Conservation (phyloP, 2,329 filamentous ascomycete genomes). For the Talaromyces sp. region DNA sequence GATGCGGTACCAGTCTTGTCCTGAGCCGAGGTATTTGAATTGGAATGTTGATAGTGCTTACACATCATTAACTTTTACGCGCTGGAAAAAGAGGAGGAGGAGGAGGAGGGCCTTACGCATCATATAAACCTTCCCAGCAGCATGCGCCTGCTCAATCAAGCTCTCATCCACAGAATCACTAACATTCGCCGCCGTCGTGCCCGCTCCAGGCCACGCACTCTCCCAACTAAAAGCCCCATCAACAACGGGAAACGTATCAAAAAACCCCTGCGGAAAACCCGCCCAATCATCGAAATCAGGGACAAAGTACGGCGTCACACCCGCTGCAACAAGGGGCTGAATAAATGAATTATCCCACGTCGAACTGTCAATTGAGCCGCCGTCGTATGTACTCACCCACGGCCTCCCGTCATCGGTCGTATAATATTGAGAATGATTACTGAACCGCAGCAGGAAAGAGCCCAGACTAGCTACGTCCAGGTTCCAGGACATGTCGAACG, state of each 20-base stretch:
- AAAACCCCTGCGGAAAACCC: slow-evolving; percentile 4
- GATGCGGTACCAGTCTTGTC: slow-evolving; percentile 8
- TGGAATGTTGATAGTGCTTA: slow-evolving; percentile 12
- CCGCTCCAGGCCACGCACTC: slow-evolving; percentile 5
- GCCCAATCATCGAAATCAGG: slow-evolving; percentile 10
- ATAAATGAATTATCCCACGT: neutral
- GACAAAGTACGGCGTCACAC: slow-evolving; percentile 2
- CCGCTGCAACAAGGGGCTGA: neutral
- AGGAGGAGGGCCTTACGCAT: slow-evolving; percentile 4
- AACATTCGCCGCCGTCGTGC: neutral
- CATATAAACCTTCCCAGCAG: slow-evolving; percentile 8
- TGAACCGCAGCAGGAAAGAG: slow-evolving; percentile 3
- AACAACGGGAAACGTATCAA: slow-evolving; percentile 2
- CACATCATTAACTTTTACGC: no score
- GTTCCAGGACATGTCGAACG: slow-evolving; percentile 12
- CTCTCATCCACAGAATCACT: slow-evolving; percentile 3
- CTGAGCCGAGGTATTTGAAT: slow-evolving; percentile 11
- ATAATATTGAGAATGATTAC: slow-evolving; percentile 10
- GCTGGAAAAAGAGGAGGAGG: no score
- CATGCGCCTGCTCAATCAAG: slow-evolving; percentile 8
- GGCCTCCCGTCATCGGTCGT: slow-evolving; percentile 6
- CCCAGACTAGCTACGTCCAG: neutral
- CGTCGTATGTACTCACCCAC: slow-evolving; percentile 10
- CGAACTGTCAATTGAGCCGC: neutral
- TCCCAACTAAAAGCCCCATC: slow-evolving; percentile 13